Conservation (phyloP, 257 asterid genomes). For the Echites panduratus region DNA sequence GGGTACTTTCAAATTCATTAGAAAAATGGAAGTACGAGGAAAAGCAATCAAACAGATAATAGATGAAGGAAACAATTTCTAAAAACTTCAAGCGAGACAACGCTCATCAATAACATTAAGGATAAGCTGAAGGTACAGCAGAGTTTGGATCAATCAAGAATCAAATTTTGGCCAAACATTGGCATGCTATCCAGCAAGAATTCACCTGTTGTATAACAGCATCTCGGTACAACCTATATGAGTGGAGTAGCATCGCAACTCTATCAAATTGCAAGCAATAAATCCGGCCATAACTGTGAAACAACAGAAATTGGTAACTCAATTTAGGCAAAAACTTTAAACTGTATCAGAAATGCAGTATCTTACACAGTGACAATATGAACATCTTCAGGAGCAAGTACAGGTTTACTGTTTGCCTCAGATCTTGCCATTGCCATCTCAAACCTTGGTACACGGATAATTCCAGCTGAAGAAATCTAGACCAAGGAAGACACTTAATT, state of each 20-base stretch:
- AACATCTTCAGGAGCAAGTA: slow-evolving; percentile 84
- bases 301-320: slow-evolving; percentile 19
- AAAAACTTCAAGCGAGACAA: not conserved
- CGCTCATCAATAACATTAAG: not conserved
- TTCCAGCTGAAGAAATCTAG: slow-evolving; percentile 87
- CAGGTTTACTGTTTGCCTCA: slow-evolving; percentile 68
- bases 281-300: slow-evolving; percentile 89
- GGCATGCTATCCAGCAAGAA: slow-evolving; percentile 16
- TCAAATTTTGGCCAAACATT: slow-evolving; percentile 1
- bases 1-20: too few species aligned
- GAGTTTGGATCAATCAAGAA: not conserved
- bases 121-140: not conserved
- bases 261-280: slow-evolving; percentile 94
- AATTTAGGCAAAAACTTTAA: slow-evolving; percentile 15
- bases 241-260: slow-evolving; percentile 76
- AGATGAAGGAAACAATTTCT: not conserved
- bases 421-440: slow-evolving; percentile 84
- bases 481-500: slow-evolving; percentile 22
- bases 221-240: slow-evolving; percentile 89
- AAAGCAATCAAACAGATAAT: too few species aligned
- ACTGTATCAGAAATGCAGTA: slow-evolving; percentile 1
- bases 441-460: slow-evolving; percentile 78
- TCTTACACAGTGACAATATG: slow-evolving; percentile 78
- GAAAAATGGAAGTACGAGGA: too few species aligned
- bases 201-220: slow-evolving; percentile 85